Evolutionary conservation across 164 flowering plant species (phyloP).

Genomic region (Litsea cubeba): DNA sequence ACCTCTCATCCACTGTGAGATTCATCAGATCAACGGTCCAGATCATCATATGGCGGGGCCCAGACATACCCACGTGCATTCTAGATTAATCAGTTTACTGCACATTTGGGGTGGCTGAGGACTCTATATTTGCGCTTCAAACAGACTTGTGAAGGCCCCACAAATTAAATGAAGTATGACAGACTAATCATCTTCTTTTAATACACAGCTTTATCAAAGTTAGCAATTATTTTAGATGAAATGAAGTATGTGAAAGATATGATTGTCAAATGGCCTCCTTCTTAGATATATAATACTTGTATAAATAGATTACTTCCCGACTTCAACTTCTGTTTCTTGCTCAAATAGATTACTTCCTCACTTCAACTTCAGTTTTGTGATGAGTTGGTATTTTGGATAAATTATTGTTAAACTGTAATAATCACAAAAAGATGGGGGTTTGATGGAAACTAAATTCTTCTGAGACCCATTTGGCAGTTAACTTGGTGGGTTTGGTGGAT

Average conservation of each 20-base stretch:
- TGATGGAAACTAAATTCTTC: conserved; percentile 10
- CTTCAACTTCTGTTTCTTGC: neutral
- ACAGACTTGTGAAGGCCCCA: neutral
- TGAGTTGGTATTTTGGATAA: neutral
- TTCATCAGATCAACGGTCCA: neutral
- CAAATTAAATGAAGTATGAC: neutral
- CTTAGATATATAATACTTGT: neutral
- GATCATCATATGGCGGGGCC: no score
- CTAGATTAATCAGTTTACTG: neutral
- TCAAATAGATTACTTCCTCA: no score
- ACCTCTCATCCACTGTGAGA: neutral
- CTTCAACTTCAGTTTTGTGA: no score
- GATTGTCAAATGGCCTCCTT: neutral
- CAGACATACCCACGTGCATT: no score
- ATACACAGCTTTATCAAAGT: neutral
- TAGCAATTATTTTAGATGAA: neutral
- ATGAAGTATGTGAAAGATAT: neutral
- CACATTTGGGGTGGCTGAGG: neutral
- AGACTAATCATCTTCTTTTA: neutral
- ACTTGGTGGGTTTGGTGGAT: conserved; percentile 26
- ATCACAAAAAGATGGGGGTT: conserved; percentile 16
- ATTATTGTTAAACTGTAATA: conserved; percentile 15
- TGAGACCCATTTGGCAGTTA: conserved; percentile 17
- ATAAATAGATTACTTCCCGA: neutral
- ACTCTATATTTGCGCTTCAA: neutral